A percentile compares a stretch with the other conserved stretches of the same genome.
These are phyloP conservation scores for Saccharomyces hybrid DNA, from an alignment of 1,139 yeast species.

Conservation along the genomic window DNA sequence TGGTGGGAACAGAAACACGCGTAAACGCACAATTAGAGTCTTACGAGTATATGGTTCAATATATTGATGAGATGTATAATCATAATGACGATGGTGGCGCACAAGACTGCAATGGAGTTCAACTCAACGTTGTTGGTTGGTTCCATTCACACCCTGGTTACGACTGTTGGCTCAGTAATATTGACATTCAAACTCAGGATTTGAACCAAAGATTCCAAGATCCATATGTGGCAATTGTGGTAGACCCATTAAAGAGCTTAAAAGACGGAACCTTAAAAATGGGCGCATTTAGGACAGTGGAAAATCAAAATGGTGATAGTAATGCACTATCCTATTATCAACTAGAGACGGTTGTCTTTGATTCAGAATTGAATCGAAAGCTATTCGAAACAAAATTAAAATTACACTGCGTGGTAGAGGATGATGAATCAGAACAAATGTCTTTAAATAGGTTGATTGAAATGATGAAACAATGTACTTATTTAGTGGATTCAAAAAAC, in stretches of 20 bases:
- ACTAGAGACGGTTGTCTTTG: constrained; percentile 57
- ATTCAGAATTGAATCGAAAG: constrained; percentile 42
- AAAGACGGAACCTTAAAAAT: constrained; percentile 67
- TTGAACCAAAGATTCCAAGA: constrained; percentile 84
- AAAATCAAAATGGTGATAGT: constrained; percentile 52
- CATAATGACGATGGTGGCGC: constrained; percentile 34
- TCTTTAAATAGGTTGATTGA: constrained; percentile 18
- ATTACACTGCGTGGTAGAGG: constrained; percentile 7
- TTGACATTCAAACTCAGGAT: constrained; percentile 81
- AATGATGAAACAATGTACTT: constrained; percentile 13
- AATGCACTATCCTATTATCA: constrained; percentile 68
- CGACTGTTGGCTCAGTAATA: constrained; percentile 89
- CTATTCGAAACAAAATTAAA: constrained; percentile 10
- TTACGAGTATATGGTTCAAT: constrained; percentile 88
- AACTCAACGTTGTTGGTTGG: constrained; percentile 75
- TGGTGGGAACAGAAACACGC: constrained; percentile 91
- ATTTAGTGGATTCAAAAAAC: background rate
- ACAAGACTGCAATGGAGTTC: constrained; percentile 18
- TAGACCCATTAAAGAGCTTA: constrained; percentile 71
- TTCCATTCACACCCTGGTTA: constrained; percentile 97
- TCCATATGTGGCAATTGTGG: constrained; percentile 81
- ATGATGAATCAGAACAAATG: constrained; percentile 7
- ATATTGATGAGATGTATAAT: constrained; percentile 52
- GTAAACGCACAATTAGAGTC: constrained; percentile 94
- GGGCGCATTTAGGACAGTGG: constrained; percentile 81